Evolutionary conservation across 2,329 filamentous ascomycete species (phyloP).

Genomic region (Uncinocarpus reesii): DNA sequence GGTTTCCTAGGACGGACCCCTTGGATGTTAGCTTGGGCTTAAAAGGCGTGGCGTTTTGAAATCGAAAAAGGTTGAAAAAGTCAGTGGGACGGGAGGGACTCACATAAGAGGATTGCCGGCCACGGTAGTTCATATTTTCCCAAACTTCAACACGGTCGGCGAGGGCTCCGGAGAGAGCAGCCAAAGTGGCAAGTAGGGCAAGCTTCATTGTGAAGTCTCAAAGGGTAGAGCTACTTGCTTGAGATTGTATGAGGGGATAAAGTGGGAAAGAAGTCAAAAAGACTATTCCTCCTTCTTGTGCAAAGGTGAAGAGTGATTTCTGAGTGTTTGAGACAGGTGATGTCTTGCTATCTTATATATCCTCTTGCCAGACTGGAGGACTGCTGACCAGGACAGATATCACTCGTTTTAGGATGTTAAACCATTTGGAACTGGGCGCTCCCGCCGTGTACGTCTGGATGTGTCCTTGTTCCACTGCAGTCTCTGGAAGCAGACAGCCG

Average conservation of each 20-base stretch:
- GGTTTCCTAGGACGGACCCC: not conserved
- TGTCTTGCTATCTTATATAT: not conserved
- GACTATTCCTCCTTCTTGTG: no score
- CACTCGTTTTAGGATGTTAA: not conserved
- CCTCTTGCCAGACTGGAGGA: no score
- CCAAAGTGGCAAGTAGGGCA: not conserved
- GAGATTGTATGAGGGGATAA: not conserved
- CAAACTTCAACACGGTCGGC: conserved; percentile 4
- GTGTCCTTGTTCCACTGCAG: not conserved
- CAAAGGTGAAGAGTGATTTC: not conserved
- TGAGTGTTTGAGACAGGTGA: not conserved
- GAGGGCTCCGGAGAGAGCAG: not conserved
- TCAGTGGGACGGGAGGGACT: not conserved
- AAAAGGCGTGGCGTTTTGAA: no score
- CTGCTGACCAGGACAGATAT: not conserved
- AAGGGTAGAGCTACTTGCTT: not conserved
- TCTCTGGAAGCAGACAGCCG: not conserved
- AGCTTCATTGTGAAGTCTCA: conserved; percentile 1
- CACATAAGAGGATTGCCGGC: not conserved
- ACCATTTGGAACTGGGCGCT: not conserved
- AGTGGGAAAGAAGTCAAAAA: not conserved
- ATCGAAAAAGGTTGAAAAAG: no score
- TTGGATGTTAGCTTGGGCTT: not conserved
- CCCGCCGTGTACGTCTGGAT: not conserved
- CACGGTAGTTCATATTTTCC: conserved; percentile 3